These are phyloP conservation scores for Chalaropsis thielavioides DNA, from an alignment of 2,329 filamentous ascomycete genomes.

Conservation along the genomic window DNA sequence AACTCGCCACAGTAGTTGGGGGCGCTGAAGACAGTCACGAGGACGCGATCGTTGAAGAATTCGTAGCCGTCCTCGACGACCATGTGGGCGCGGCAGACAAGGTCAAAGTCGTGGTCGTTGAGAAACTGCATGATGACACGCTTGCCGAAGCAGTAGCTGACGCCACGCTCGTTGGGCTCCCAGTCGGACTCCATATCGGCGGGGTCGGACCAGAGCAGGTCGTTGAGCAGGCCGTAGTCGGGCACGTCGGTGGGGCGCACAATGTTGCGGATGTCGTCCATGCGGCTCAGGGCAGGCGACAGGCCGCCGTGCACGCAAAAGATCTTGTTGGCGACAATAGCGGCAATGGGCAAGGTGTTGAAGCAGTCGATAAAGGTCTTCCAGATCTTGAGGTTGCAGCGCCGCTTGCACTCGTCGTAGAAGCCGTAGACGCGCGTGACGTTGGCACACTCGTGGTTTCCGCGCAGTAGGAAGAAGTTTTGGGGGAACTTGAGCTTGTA, in stretches of 20 bases:
- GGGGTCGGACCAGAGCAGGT: conserved; percentile 92
- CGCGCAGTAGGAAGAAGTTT: conserved; percentile 89
- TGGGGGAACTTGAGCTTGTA: conserved; percentile 97
- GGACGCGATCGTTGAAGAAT: conserved; percentile 87
- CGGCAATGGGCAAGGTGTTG: conserved; percentile 85
- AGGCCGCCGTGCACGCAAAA: conserved; percentile 94
- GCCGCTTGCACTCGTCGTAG: conserved; percentile 93
- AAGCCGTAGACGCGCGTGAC: conserved; percentile 94
- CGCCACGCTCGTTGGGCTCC: conserved; percentile 92
- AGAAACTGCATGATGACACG: conserved; percentile 96
- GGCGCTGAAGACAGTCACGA: conserved; percentile 95
- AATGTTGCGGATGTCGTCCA: conserved; percentile 97
- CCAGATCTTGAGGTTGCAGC: conserved; percentile 95
- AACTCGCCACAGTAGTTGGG: conserved; percentile 99
- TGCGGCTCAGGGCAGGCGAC: conserved; percentile 81
- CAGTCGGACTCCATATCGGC: conserved; percentile 97
- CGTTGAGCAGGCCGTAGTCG: conserved; percentile 89
- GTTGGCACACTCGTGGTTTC: conserved; percentile 94
- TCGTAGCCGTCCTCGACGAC: conserved; percentile 98
- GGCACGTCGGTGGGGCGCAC: conserved; percentile 91
- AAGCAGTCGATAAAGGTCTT: conserved; percentile 96
- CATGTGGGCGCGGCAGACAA: conserved; percentile 97
- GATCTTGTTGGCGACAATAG: conserved; percentile 95
- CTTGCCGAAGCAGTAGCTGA: conserved; percentile 97
- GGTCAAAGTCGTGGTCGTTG: conserved; percentile 85